phyloP scores from a whole-genome alignment of 2,329 filamentous ascomycete species.

The Berkeleyomyces rouxiae region DNA sequence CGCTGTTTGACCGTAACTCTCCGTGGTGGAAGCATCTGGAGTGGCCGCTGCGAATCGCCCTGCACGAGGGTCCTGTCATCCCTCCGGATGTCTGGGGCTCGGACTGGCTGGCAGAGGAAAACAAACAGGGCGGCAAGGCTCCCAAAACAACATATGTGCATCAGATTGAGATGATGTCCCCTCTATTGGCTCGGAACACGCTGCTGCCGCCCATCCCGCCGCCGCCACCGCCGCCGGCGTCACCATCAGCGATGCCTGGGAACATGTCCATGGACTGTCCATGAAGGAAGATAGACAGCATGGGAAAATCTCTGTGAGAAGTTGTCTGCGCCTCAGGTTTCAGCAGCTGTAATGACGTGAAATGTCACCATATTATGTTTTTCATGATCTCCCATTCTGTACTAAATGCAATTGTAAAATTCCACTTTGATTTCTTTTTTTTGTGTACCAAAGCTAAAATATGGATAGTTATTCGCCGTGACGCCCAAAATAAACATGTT shows the following conservation, averaged over 20 bases:
- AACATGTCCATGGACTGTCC: constrained; percentile 6
- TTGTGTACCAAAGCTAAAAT: constrained; percentile 6
- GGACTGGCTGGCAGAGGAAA: constrained; percentile 30
- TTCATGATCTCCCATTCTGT: neutral
- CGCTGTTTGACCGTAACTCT: constrained; percentile 40
- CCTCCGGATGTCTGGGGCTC: constrained; percentile 41
- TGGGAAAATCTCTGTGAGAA: neutral
- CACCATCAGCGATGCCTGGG: constrained; percentile 4
- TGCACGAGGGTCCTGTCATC: constrained; percentile 37
- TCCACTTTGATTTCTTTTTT: constrained; percentile 5
- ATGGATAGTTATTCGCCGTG: constrained; percentile 8
- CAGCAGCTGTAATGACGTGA: neutral
- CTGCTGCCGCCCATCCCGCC: constrained; percentile 12
- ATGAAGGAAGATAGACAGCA: neutral
- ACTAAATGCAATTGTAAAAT: neutral
- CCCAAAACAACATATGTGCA: constrained; percentile 14
- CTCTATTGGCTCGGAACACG: constrained; percentile 21
- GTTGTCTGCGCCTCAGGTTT: neutral
- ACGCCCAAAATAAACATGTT: constrained; percentile 10
- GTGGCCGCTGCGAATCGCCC: constrained; percentile 42
- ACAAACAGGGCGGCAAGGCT: constrained; percentile 16
- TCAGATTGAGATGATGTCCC: constrained; percentile 26
- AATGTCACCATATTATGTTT: neutral
- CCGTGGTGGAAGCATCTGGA: constrained; percentile 45
- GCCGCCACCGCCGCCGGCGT: constrained; percentile 10